These are phyloP conservation scores for Globisporangium viniferum DNA, from an alignment of 352 stramenopile genomes.

Conservation along the genomic window DNA sequence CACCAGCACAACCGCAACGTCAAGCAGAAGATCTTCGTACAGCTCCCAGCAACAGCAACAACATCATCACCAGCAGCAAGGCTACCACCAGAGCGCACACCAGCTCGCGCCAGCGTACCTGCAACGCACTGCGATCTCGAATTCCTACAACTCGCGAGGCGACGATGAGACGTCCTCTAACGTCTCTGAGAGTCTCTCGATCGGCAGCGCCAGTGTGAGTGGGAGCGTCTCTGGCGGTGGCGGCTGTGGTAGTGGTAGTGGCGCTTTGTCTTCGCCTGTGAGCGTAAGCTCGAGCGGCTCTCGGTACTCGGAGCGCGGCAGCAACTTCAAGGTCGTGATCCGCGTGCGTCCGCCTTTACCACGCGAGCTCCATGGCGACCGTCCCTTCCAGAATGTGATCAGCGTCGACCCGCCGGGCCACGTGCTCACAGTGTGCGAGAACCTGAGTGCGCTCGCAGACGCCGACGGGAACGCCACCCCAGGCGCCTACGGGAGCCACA, in stretches of 20 bases:
- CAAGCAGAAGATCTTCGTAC: constrained; percentile 25
- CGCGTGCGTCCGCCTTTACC: constrained; percentile 86
- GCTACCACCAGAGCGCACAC: constrained; percentile 10
- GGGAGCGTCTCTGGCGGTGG: constrained; percentile 2
- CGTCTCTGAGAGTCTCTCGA: constrained; percentile 47
- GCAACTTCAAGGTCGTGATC: constrained; percentile 93
- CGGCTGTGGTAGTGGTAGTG: neutral
- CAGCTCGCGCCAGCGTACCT: constrained; percentile 29
- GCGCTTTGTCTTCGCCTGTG: constrained; percentile 35
- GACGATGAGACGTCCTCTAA: constrained; percentile 66
- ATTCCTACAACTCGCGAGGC: constrained; percentile 50
- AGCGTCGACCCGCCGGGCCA: constrained; percentile 83
- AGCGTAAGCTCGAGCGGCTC: constrained; percentile 28
- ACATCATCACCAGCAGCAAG: constrained; percentile 10
- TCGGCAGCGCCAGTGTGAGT: constrained; percentile 16
- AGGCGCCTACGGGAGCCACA: constrained; percentile 80
- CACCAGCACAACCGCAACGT: constrained; percentile 12
- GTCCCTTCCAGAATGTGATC: constrained; percentile 90
- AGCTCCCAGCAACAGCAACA: constrained; percentile 28
- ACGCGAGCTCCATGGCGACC: constrained; percentile 84
- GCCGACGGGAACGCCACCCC: constrained; percentile 25
- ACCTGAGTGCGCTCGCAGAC: constrained; percentile 49
- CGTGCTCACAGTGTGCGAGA: constrained; percentile 88
- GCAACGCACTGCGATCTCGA: constrained; percentile 66
- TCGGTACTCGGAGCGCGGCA: constrained; percentile 45